Conservation (phyloP, 2,329 filamentous ascomycete species). For the Fusarium guadeloupense region DNA sequence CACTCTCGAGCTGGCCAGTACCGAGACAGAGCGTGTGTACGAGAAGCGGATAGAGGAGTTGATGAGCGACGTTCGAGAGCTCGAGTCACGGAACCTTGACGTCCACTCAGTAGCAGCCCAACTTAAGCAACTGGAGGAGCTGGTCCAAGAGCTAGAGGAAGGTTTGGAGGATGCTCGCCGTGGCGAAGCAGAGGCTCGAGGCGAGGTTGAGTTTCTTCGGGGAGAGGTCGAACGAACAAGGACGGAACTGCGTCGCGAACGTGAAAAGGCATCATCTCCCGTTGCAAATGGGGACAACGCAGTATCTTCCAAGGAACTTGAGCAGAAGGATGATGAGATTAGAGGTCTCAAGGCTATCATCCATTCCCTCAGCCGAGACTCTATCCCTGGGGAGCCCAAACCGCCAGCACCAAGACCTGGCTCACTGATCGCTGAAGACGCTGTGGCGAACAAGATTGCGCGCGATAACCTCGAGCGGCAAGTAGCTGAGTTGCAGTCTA, state of each 20-base stretch:
- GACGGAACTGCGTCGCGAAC: slow-evolving; percentile 86
- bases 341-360: slow-evolving; percentile 97
- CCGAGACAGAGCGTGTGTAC: slow-evolving; percentile 95
- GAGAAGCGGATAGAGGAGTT: slow-evolving; percentile 91
- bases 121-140: slow-evolving; percentile 92
- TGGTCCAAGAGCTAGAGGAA: slow-evolving; percentile 96
- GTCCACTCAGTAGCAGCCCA: slow-evolving; percentile 91
- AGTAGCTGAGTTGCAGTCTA: slow-evolving; percentile 77
- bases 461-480: slow-evolving; percentile 80
- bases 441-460: slow-evolving; percentile 46
- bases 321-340: slow-evolving; percentile 97
- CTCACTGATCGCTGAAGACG: slow-evolving; percentile 50
- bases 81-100: slow-evolving; percentile 85
- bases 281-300: slow-evolving; percentile 53
- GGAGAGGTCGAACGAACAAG: slow-evolving; percentile 94
- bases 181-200: slow-evolving; percentile 93
- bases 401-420: slow-evolving; percentile 43
- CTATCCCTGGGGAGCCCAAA: slow-evolving; percentile 57
- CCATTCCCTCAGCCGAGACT: slow-evolving; percentile 87
- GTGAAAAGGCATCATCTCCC: slow-evolving; percentile 71
- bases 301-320: slow-evolving; percentile 75
- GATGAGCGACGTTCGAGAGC: slow-evolving; percentile 81
- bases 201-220: slow-evolving; percentile 93
- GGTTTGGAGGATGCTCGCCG: slow-evolving; percentile 93
- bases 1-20: slow-evolving; percentile 92